Conservation (phyloP, 176 grass and related monocot genomes). For the Thalia dealbata region DNA sequence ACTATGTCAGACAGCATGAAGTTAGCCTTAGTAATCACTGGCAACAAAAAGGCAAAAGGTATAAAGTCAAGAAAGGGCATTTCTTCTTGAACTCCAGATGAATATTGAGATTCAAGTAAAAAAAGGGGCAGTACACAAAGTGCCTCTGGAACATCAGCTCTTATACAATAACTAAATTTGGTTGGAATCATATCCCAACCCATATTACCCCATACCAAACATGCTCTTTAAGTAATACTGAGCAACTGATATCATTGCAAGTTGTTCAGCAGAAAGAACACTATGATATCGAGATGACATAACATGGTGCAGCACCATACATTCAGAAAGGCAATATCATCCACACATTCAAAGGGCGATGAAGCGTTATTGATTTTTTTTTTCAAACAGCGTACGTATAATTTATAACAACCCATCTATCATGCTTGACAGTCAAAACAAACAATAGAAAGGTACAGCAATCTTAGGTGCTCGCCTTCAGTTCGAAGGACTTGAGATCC, state of each 20-base stretch:
- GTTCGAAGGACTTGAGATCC: constrained; percentile 90
- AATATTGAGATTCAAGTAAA: too few relatives aligned
- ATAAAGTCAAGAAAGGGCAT: too few relatives aligned
- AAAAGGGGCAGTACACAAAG: too few relatives aligned
- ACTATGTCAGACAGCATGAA: too few relatives aligned
- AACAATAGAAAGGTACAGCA: not conserved
- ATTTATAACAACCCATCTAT: too few relatives aligned
- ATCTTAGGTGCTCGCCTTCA: constrained; percentile 42
- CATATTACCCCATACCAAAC: too few relatives aligned
- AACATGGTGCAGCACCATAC: not conserved
- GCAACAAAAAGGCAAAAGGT: too few relatives aligned
- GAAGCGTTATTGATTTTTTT: not conserved
- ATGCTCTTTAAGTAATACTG: too few relatives aligned
- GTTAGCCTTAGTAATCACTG: too few relatives aligned
- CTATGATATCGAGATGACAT: not conserved
- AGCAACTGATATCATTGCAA: not conserved
- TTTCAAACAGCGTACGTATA: too few relatives aligned
- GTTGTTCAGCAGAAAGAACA: not conserved
- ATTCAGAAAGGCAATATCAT: not conserved
- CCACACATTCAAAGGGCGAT: not conserved
- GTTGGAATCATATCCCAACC: too few relatives aligned
- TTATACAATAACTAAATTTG: not conserved
- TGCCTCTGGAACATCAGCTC: not conserved
- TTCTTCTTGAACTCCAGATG: too few relatives aligned
- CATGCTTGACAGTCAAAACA: not conserved